Conservation (phyloP, 2,329 filamentous ascomycete genomes). For the Apiospora kogelbergensis region DNA sequence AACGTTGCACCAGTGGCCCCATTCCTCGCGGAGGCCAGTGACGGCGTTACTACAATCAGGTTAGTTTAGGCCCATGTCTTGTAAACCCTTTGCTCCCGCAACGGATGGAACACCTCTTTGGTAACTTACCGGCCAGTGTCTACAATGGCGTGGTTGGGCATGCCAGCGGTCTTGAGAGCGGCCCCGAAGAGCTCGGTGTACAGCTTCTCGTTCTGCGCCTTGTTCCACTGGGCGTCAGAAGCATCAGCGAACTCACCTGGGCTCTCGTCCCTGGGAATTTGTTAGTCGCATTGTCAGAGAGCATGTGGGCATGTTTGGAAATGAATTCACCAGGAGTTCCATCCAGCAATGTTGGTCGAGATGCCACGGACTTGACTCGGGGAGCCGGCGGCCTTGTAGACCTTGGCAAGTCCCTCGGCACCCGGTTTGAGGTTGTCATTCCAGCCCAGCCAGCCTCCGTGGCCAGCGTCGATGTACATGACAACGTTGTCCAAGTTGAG, state of each 20-base stretch:
- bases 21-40: constrained; percentile 50
- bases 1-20: constrained; percentile 66
- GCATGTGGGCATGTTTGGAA: too few relatives aligned
- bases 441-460: constrained; percentile 62
- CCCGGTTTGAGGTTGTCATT: constrained; percentile 52
- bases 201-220: constrained; percentile 54
- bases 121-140: constrained; percentile 29
- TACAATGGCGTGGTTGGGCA: constrained; percentile 38
- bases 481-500: constrained; percentile 58
- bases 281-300: constrained; percentile 10
- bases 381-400: constrained; percentile 53
- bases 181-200: constrained; percentile 67
- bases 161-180: constrained; percentile 53
- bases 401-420: constrained; percentile 47
- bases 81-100: neutral
- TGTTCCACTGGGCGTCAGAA: constrained; percentile 44
- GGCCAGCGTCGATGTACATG: constrained; percentile 60
- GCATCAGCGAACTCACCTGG: constrained; percentile 33
- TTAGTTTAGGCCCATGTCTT: neutral
- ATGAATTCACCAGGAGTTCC: constrained; percentile 46
- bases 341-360: constrained; percentile 59
- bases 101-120: neutral
- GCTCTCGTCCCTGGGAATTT: constrained; percentile 23
- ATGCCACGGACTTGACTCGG: constrained; percentile 54
- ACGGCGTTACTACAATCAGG: constrained; percentile 32